Conservation (phyloP, 352 stramenopile genomes). For the Globisporangium irregulare region DNA sequence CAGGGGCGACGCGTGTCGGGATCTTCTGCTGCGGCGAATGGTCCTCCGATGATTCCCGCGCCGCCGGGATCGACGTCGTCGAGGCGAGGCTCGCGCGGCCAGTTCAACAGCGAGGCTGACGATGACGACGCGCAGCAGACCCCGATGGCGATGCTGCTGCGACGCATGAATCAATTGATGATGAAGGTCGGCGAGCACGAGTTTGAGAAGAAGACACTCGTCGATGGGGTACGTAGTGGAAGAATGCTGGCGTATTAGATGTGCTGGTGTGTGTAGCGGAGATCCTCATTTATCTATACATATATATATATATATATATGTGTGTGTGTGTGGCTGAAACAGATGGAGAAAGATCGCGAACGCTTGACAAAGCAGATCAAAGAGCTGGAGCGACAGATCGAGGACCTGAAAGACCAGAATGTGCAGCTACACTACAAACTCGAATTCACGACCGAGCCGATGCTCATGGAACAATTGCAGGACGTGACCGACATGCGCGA, state of each 20-base stretch:
- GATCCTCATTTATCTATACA: neutral
- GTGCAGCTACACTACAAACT: slow-evolving; percentile 84
- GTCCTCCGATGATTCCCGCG: neutral
- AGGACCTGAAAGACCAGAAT: slow-evolving; percentile 79
- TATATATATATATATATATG: neutral
- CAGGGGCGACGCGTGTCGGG: slow-evolving; percentile 4
- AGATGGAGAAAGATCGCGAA: slow-evolving; percentile 82
- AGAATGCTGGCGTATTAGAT: neutral
- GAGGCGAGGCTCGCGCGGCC: slow-evolving; percentile 14
- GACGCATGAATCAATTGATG: slow-evolving; percentile 81
- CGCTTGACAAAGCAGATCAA: slow-evolving; percentile 35
- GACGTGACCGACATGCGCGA: slow-evolving; percentile 81
- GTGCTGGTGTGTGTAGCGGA: neutral
- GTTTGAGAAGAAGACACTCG: slow-evolving; percentile 85
- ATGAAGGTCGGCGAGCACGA: slow-evolving; percentile 82
- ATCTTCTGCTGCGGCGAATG: neutral
- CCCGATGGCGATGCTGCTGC: slow-evolving; percentile 74
- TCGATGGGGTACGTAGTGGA: slow-evolving; percentile 42
- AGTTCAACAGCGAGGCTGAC: slow-evolving; percentile 10
- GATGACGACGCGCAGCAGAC: slow-evolving; percentile 21
- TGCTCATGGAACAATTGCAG: slow-evolving; percentile 78
- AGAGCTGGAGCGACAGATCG: slow-evolving; percentile 51
- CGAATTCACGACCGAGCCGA: slow-evolving; percentile 78
- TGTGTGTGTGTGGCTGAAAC: neutral
- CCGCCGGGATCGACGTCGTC: slow-evolving; percentile 9